Evolutionary conservation across 73 alveolate genomes (phyloP), one percentile per base, ranked within the genome.

Genomic region (Effrenium voratum): DNA sequence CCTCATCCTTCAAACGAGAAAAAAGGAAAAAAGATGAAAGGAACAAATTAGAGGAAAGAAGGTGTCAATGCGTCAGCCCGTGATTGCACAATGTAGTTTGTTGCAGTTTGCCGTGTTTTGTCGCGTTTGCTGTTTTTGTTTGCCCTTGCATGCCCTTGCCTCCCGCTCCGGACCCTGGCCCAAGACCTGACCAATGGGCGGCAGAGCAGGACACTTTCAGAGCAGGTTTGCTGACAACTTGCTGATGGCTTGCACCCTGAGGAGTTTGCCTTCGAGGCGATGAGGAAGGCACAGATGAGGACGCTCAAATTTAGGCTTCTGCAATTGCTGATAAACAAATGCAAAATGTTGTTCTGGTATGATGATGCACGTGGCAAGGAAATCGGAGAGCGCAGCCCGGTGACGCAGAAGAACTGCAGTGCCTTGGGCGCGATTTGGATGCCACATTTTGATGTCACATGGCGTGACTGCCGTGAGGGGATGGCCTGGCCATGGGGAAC

Each of bases 261-360:
- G 90, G 95, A 15, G 95, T 87, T n/a, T 87, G 95, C 84, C 84
- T 87, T 24, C 83, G 95, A 2, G 93, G 80, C 70, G 95, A 87
- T 26, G 95, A 87, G 66, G 95, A 87, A 8, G 50, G 38, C 55
- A 22, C 44, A n/a, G 95, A 59, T 36, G 95, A 87, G 41, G 93
- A 76, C 26, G 44, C 87, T 12, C 24, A n/a, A n/a, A n/a, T n/a
- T 60, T 10, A 72, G 73, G 10, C 3, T 2, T 28, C 68, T 28
- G 73, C 34, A 59, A n/a, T n/a, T 26, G 73, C 22, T 5, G 73
- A 6, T 59, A n/a, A 16, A n/a, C 73, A 59, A 28, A 19, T 26
- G 36, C 36, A 59, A 13, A 10, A 28, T 19, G 24, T 28, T 19
- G 1, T 16, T 40, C 38, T 63, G 22, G 5, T 6, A 26, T 15